Percentiles rank a stretch among this genome's conserved stretches.
phyloP scores from a whole-genome alignment of 1,284 basidiomycete genomes.

The Wallemia mellicola region DNA sequence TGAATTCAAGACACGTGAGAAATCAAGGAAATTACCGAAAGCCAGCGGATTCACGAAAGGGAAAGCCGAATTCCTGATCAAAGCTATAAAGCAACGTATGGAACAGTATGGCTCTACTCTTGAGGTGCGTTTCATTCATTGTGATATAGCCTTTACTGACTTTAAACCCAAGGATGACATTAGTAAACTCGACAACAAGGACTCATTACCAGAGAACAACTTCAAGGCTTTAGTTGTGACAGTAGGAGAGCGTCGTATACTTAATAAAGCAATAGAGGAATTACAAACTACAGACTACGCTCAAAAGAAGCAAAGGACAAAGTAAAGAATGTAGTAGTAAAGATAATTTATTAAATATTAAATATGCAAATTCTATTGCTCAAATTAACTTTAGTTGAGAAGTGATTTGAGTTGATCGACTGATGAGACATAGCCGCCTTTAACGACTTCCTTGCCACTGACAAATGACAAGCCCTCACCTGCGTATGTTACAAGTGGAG shows the following conservation, averaged over 20 bases:
- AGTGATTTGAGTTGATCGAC: constrained; percentile 9
- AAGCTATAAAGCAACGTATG: background rate
- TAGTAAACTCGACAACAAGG: background rate
- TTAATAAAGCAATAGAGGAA: background rate
- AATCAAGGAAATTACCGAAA: background rate
- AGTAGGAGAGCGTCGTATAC: background rate
- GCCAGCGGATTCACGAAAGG: background rate
- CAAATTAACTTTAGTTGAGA: background rate
- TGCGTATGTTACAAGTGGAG: constrained; percentile 59
- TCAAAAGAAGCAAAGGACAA: background rate
- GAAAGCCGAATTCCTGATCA: background rate
- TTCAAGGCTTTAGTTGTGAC: background rate
- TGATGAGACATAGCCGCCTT: constrained; percentile 15
- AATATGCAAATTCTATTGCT: no score
- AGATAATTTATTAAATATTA: background rate
- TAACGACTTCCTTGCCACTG: constrained; percentile 44
- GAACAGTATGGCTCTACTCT: background rate
- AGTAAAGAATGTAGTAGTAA: background rate
- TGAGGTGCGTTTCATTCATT: background rate
- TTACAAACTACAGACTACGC: background rate
- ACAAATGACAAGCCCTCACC: constrained; percentile 66
- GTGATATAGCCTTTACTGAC: background rate
- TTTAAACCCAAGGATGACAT: background rate
- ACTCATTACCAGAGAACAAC: background rate
- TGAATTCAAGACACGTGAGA: background rate